phyloP scores from a whole-genome alignment of 352 stramenopile genomes.

The Pythium phragmiticola region DNA sequence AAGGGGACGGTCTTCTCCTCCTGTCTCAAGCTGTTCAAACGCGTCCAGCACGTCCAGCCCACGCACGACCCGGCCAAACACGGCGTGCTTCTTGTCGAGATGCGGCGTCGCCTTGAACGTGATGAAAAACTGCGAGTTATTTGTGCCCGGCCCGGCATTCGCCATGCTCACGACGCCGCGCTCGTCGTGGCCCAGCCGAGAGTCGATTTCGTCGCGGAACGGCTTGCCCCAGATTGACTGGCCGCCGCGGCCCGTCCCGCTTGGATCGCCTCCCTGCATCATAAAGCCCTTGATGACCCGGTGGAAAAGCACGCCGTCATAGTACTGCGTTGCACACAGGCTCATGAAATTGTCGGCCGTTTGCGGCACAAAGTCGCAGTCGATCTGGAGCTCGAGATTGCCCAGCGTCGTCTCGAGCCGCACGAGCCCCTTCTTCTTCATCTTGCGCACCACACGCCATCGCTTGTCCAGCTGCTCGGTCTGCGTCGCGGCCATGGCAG shows the following conservation, averaged over 20 bases:
- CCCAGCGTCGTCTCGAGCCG: slow-evolving; percentile 93
- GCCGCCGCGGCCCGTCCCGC: slow-evolving; percentile 92
- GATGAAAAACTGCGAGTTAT: slow-evolving; percentile 99
- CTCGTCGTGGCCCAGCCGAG: slow-evolving; percentile 73
- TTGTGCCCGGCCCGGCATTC: slow-evolving; percentile 95
- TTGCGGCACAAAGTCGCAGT: slow-evolving; percentile 96
- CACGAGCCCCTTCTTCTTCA: slow-evolving; percentile 98
- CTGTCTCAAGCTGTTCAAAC: slow-evolving; percentile 78
- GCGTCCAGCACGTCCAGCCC: slow-evolving; percentile 84
- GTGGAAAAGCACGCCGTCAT: slow-evolving; percentile 95
- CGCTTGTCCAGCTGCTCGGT: slow-evolving; percentile 64
- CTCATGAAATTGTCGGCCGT: slow-evolving; percentile 97
- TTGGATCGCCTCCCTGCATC: slow-evolving; percentile 93
- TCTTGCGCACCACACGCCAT: slow-evolving; percentile 84
- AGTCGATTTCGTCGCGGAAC: slow-evolving; percentile 97
- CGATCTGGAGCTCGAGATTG: slow-evolving; percentile 94
- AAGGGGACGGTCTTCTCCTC: slow-evolving; percentile 79
- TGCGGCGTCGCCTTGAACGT: slow-evolving; percentile 95
- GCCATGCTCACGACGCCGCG: slow-evolving; percentile 96
- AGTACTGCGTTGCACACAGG: slow-evolving; percentile 91
- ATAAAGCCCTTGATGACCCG: slow-evolving; percentile 97
- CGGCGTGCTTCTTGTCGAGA: slow-evolving; percentile 97
- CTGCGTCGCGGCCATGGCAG: slow-evolving; percentile 46
- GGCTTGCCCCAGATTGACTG: slow-evolving; percentile 93
- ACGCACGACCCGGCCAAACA: slow-evolving; percentile 95